phyloP scores from a whole-genome alignment of 441 rosid species.

The Theobroma grandiflorum region DNA sequence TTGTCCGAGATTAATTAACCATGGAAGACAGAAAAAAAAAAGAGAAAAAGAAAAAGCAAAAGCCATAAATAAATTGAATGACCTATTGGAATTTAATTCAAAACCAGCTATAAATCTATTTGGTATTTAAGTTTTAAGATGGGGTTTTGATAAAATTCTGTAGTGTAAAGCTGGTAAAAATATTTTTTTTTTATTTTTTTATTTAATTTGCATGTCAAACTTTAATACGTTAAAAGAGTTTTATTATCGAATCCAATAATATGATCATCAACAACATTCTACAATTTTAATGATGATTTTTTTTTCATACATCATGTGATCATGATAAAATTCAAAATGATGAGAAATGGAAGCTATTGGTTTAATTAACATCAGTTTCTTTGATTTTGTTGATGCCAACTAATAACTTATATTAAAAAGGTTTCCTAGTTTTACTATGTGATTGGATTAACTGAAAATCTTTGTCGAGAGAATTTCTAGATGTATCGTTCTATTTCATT shows the following conservation, averaged over 20 bases:
- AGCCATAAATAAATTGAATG: neutral
- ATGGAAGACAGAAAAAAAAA: neutral
- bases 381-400: conserved; percentile 23
- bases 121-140: neutral
- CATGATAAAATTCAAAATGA: neutral
- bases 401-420: neutral
- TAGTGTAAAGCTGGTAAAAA: too few species aligned
- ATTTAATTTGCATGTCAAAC: neutral
- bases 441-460: conserved; percentile 29
- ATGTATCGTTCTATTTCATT: conserved; percentile 8
- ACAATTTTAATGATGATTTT: neutral
- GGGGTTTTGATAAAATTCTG: too few species aligned
- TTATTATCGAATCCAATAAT: neutral
- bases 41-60: too few species aligned
- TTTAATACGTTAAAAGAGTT: neutral
- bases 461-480: conserved; percentile 28
- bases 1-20: neutral
- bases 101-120: too few species aligned
- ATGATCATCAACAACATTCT: neutral
- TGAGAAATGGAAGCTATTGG: neutral
- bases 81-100: neutral
- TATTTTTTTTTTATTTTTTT: too few species aligned
- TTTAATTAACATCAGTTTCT: neutral
- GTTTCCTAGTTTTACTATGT: conserved; percentile 23
- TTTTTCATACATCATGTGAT: neutral